These are phyloP conservation scores for Talaromyces sp. DNA, from an alignment of 2,329 filamentous ascomycete genomes.

Conservation along the genomic window DNA sequence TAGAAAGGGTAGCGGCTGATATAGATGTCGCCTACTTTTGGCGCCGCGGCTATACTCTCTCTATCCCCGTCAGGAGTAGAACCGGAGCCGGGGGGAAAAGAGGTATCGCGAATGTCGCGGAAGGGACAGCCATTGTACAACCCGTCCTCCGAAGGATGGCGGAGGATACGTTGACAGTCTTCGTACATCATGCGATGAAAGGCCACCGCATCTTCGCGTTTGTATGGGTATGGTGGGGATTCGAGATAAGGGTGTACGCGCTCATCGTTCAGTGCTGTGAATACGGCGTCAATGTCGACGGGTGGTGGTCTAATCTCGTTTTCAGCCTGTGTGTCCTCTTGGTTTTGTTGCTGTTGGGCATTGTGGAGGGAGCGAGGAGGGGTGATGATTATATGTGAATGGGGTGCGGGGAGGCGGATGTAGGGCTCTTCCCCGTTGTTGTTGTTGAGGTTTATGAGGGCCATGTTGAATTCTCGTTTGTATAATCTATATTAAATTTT, in stretches of 20 bases:
- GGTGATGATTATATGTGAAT: slow-evolving; percentile 28
- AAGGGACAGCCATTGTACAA: slow-evolving; percentile 25
- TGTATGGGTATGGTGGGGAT: slow-evolving; percentile 28
- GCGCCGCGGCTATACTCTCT: slow-evolving; percentile 5
- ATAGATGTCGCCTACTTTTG: slow-evolving; percentile 25
- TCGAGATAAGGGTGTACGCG: slow-evolving; percentile 24
- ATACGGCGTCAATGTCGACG: slow-evolving; percentile 18
- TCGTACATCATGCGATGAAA: slow-evolving; percentile 15
- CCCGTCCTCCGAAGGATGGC: not conserved
- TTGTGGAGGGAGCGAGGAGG: slow-evolving; percentile 20
- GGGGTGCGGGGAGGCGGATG: slow-evolving; percentile 25
- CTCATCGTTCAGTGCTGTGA: slow-evolving; percentile 27
- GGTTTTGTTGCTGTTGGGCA: not conserved
- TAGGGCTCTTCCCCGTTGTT: slow-evolving; percentile 21
- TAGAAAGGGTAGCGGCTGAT: slow-evolving; percentile 26
- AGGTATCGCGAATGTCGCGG: slow-evolving; percentile 22
- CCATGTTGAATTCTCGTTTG: slow-evolving; percentile 18
- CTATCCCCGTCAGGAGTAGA: not conserved
- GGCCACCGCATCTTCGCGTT: slow-evolving; percentile 20
- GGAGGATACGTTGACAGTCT: slow-evolving; percentile 7
- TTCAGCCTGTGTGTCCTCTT: not conserved
- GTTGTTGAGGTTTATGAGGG: slow-evolving; percentile 18
- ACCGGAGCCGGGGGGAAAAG: not conserved
- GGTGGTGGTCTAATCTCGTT: not conserved
- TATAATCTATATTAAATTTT: too few species aligned